Evolutionary conservation across 371 early-diverging fungal species (phyloP), one percentile per base, ranked within the genome.

Genomic region (Mortierella polycephala): DNA sequence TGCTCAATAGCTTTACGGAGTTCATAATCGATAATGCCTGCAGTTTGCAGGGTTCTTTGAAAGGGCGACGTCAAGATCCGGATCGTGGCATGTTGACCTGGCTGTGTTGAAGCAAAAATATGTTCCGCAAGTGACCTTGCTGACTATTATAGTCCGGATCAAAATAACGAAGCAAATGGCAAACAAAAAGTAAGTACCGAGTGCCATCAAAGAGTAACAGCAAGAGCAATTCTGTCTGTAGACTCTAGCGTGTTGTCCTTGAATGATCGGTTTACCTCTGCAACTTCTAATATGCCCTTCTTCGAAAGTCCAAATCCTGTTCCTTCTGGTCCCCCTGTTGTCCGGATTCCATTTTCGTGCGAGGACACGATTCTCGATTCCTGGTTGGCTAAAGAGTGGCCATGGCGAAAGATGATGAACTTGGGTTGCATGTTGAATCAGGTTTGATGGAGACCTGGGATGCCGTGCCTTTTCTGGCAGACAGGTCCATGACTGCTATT

Each of bases 311-410:
- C 79, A 52, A 65, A 79, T 7, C 79, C 73, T 2, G 66, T 72
- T 8, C 69, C 73, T 7, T 55, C 44, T 8, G 79, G 76, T 47
- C 76, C 76, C n/a, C 76, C 76, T 7, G 56, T 67, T 12, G 57
- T 55, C 6, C 53, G 54, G 21, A 68, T 67, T 3, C 76, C 76
- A 44, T 76, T 66, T 50, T 76, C 71, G 44, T 69, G 62, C 5
- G 72, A 72, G 2, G 79, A 79, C 46, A 79, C 73, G 52, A 79
- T 79, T 40, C 79, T 55, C 12, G 68, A 69, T 42, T 79, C 79
- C 30, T 72, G 69, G 42, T 79, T 79, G 52, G 79, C 79, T 6
- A 79, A 60, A 6, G 79, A 79, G 16, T 72, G 69, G 20, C 79
- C 79, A 66, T 79, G 79, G 42, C 79, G 79, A 46, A 72, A 72